These are phyloP conservation scores for Cucumis cinereus DNA, from an alignment of 306 rosid genomes.

Conservation along the genomic window DNA sequence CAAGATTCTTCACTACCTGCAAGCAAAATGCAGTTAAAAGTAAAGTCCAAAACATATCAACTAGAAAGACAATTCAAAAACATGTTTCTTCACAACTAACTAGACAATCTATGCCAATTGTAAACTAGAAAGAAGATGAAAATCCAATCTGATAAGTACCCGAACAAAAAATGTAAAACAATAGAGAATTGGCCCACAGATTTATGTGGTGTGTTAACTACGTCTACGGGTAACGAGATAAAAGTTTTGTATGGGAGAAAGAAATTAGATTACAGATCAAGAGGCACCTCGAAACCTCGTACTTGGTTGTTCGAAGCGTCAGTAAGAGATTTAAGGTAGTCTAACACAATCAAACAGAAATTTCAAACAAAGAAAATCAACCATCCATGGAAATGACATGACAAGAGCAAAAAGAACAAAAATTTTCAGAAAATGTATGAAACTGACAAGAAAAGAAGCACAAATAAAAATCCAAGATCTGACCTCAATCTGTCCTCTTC, in stretches of 20 bases:
- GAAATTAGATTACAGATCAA: no score
- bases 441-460: not conserved
- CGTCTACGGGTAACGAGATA: no score
- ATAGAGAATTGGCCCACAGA: no score
- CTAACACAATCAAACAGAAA: not conserved
- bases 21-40: not conserved
- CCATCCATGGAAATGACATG: not conserved
- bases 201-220: no score
- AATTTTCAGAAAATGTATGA: not conserved
- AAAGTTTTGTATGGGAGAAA: no score
- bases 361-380: not conserved
- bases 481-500: slow-evolving; percentile 79
- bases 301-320: no score
- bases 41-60: not conserved
- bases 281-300: no score
- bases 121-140: not conserved
- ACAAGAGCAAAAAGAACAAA: not conserved
- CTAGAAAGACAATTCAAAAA: not conserved
- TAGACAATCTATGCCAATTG: not conserved
- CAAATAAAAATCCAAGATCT: slow-evolving; percentile 10
- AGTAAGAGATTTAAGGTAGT: no score
- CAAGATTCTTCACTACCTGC: slow-evolving; percentile 69
- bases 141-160: not conserved
- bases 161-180: no score
- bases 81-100: not conserved